These are phyloP conservation scores for Mimosa bimucronata DNA, from an alignment of 306 rosid species.

Conservation along the genomic window DNA sequence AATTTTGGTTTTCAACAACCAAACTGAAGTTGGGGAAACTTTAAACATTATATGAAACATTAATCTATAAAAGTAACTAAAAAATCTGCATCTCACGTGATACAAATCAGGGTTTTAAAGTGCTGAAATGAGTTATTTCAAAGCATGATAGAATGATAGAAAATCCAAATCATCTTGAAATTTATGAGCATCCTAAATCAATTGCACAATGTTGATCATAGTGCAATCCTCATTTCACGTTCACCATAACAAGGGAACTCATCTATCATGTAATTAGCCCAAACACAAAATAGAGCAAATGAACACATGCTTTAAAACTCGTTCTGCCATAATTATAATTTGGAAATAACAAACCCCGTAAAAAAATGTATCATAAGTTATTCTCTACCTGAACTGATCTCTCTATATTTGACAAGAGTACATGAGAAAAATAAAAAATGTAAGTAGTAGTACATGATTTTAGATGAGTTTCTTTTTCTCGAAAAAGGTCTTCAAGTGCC, in stretches of 20 bases:
- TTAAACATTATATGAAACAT: background rate
- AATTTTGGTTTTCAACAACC: background rate
- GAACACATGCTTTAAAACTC: background rate
- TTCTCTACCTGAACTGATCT: background rate
- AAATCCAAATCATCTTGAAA: background rate
- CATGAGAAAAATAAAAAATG: constrained; percentile 3
- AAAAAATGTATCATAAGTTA: background rate
- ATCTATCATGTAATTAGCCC: background rate
- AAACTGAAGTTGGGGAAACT: background rate
- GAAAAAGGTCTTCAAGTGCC: constrained; percentile 94
- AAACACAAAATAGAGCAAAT: background rate
- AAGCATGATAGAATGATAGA: background rate
- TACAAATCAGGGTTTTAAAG: background rate
- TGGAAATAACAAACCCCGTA: background rate
- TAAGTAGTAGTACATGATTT: constrained; percentile 30
- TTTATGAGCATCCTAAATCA: background rate
- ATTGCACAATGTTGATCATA: background rate
- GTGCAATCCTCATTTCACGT: background rate
- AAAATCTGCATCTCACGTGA: background rate
- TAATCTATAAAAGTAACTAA: background rate
- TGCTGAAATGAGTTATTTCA: background rate
- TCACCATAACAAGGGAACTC: background rate
- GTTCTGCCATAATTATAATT: background rate
- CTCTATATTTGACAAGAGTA: constrained; percentile 32
- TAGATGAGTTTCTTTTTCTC: constrained; percentile 94